phyloP scores from a whole-genome alignment of 495 filamentous ascomycete genomes.

The Trypethelium eluteriae region DNA sequence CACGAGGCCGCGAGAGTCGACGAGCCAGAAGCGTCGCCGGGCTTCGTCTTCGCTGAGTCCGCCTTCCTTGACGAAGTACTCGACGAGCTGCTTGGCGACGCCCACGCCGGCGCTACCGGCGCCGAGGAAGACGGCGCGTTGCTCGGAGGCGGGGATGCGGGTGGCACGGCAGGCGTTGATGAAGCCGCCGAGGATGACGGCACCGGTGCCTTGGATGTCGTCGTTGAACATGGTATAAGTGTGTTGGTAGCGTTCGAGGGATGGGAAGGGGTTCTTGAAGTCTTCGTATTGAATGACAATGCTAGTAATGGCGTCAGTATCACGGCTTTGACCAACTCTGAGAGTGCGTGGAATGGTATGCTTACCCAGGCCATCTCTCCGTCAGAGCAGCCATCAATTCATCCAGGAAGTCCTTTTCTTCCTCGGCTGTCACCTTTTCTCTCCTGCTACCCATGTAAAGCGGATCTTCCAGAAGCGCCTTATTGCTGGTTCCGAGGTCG shows the following conservation, averaged over 20 bases:
- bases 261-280: slow-evolving; percentile 96
- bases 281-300: slow-evolving; percentile 98
- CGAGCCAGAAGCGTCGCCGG: slow-evolving; percentile 87
- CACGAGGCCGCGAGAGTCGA: slow-evolving; percentile 84
- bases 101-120: slow-evolving; percentile 93
- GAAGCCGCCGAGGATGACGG: slow-evolving; percentile 88
- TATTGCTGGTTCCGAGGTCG: slow-evolving; percentile 87
- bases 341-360: slow-evolving; percentile 24
- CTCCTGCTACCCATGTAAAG: slow-evolving; percentile 85
- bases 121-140: slow-evolving; percentile 91
- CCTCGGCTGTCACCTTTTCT: slow-evolving; percentile 68
- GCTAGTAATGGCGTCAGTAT: slow-evolving; percentile 34
- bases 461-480: slow-evolving; percentile 78
- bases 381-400: slow-evolving; percentile 91
- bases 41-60: slow-evolving; percentile 80
- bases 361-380: slow-evolving; percentile 74
- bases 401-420: slow-evolving; percentile 90
- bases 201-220: slow-evolving; percentile 96
- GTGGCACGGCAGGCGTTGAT: slow-evolving; percentile 91
- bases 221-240: slow-evolving; percentile 96
- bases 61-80: slow-evolving; percentile 88
- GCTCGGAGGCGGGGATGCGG: slow-evolving; percentile 76
- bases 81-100: slow-evolving; percentile 92
- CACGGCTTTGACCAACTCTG: slow-evolving; percentile 1
- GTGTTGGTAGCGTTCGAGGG: slow-evolving; percentile 78